A percentile compares a stretch with the other conserved stretches of the same genome.
Conservation (phyloP, 352 stramenopile species). For the Plasmopara halstedii region DNA sequence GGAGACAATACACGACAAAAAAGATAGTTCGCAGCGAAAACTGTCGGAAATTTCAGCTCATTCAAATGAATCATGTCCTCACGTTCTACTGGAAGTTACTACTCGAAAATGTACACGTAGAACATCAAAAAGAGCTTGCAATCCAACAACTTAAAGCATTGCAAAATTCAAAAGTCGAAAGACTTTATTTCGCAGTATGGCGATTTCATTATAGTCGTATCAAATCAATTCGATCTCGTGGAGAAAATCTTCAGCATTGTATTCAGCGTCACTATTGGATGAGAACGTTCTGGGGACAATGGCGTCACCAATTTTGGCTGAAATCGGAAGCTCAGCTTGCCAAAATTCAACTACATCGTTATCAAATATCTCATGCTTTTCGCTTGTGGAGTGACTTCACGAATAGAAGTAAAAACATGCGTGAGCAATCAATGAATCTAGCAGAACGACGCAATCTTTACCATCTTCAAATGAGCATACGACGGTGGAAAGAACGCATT, state of each 20-base stretch:
- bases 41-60: too few species aligned
- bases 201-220: neutral
- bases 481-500: constrained; percentile 11
- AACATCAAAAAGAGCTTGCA: constrained; percentile 8
- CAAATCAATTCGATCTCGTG: constrained; percentile 4
- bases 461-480: constrained; percentile 10
- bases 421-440: neutral
- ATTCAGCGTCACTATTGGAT: neutral
- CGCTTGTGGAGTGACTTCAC: constrained; percentile 19
- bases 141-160: neutral
- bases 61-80: neutral
- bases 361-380: constrained; percentile 5
- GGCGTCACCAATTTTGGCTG: constrained; percentile 13
- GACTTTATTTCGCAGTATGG: constrained; percentile 8
- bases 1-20: too few species aligned
- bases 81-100: constrained; percentile 9
- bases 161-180: neutral
- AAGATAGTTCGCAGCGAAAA: too few species aligned
- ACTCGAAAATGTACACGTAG: constrained; percentile 1
- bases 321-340: constrained; percentile 5
- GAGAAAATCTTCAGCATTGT: constrained; percentile 2
- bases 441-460: constrained; percentile 5
- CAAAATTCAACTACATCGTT: constrained; percentile 5
- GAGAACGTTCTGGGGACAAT: constrained; percentile 13
- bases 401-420: neutral